Conservation (phyloP, 2,329 filamentous ascomycete genomes). For the Neonectria neomacrospora region DNA sequence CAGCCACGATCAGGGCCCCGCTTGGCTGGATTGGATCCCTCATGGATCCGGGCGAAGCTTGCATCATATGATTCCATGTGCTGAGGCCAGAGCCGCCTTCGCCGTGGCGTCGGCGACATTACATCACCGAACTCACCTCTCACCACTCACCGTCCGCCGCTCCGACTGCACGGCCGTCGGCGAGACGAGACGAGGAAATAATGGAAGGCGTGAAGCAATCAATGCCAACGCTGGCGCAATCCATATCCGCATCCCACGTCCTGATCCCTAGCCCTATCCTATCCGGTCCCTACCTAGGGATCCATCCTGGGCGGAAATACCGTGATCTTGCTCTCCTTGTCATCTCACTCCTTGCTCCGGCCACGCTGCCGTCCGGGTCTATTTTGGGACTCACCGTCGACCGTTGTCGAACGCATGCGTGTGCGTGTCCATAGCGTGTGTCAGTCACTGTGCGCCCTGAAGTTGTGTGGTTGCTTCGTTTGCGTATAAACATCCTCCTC, state of each 20-base stretch:
- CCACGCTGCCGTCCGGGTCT: slow-evolving; percentile 16
- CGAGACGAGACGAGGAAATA: slow-evolving; percentile 3
- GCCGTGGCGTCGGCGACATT: slow-evolving; percentile 37
- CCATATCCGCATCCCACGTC: slow-evolving; percentile 10
- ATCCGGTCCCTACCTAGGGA: neutral
- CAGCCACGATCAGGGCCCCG: slow-evolving; percentile 4
- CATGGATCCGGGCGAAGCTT: slow-evolving; percentile 32
- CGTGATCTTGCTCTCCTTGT: slow-evolving; percentile 21
- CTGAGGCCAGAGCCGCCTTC: slow-evolving; percentile 34
- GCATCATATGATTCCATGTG: slow-evolving; percentile 41
- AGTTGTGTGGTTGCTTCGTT: slow-evolving; percentile 18
- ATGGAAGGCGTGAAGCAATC: slow-evolving; percentile 1
- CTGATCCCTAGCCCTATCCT: neutral
- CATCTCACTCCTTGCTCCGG: slow-evolving; percentile 21
- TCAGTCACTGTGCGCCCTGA: neutral
- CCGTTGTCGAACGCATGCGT: neutral
- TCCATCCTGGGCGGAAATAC: slow-evolving; percentile 18
- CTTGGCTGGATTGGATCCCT: slow-evolving; percentile 8
- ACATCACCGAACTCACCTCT: slow-evolving; percentile 39
- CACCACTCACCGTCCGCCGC: slow-evolving; percentile 15
- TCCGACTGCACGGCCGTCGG: slow-evolving; percentile 1
- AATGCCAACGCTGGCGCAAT: slow-evolving; percentile 14
- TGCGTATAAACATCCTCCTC: slow-evolving; percentile 41
- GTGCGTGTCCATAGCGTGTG: slow-evolving; percentile 11
- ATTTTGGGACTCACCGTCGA: slow-evolving; percentile 18